Percentiles rank a stretch among this genome's conserved stretches.
These are phyloP conservation scores for Fraxinus nigra DNA, from an alignment of 305 asterid genomes.

Conservation along the genomic window DNA sequence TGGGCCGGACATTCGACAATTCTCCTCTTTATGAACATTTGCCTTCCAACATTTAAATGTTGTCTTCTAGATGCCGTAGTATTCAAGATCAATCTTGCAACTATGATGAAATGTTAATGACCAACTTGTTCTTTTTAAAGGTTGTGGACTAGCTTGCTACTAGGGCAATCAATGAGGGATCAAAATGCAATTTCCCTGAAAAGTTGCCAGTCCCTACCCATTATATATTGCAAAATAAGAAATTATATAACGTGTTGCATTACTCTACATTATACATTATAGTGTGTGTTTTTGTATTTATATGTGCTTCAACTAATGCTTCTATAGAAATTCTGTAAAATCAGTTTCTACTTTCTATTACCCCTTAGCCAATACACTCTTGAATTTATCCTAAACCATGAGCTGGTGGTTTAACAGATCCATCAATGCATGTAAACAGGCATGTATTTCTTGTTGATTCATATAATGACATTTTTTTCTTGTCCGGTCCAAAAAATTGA, in stretches of 20 bases:
- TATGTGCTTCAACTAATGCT: background rate
- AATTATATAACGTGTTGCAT: background rate
- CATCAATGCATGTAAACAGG: slow-evolving; percentile 32
- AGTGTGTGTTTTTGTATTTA: background rate
- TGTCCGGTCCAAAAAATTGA: background rate
- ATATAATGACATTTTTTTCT: background rate
- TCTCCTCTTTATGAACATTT: too few species aligned
- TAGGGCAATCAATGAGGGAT: background rate
- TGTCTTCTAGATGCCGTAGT: too few species aligned
- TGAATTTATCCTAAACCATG: slow-evolving; percentile 24
- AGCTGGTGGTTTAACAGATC: slow-evolving; percentile 58
- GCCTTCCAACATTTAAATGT: too few species aligned
- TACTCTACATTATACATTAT: background rate
- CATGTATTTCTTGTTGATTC: slow-evolving; percentile 4
- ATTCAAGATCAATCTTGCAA: background rate
- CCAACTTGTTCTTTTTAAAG: background rate
- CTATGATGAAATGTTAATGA: background rate
- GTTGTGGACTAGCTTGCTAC: background rate
- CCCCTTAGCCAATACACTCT: background rate
- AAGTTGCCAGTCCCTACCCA: background rate
- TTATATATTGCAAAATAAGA: background rate
- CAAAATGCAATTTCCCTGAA: background rate
- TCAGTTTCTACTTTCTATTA: background rate
- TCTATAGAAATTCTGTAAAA: background rate
- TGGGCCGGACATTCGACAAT: too few species aligned